These are phyloP conservation scores for Podospora tetraspora DNA, from an alignment of 495 filamentous ascomycete genomes.

Conservation along the genomic window DNA sequence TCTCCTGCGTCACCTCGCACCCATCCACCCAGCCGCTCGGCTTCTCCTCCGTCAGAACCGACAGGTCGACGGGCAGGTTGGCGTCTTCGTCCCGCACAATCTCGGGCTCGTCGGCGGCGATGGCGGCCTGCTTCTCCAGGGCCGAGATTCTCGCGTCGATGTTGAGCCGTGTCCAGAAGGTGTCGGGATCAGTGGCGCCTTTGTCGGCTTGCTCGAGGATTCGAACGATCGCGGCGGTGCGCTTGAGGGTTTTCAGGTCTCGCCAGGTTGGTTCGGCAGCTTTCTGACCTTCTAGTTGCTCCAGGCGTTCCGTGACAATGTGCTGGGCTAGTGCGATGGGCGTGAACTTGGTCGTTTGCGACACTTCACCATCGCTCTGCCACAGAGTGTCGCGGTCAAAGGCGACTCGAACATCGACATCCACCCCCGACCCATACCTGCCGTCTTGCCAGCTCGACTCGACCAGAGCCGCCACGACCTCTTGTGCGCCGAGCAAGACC, in stretches of 20 bases:
- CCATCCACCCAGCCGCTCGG: constrained; percentile 2
- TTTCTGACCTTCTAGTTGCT: background rate
- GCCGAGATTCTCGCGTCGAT: background rate
- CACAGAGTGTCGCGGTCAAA: background rate
- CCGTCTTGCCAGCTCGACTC: background rate
- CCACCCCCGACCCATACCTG: background rate
- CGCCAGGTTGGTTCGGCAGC: background rate
- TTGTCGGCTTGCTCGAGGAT: background rate
- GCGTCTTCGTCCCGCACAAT: constrained; percentile 3
- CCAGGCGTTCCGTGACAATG: background rate
- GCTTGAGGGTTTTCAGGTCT: background rate
- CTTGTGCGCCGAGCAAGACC: background rate
- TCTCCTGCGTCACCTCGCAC: constrained; percentile 8
- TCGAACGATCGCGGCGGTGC: background rate
- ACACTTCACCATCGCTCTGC: background rate
- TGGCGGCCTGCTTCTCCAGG: background rate
- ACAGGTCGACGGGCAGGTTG: constrained; percentile 9
- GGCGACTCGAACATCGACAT: background rate
- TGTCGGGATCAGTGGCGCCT: too few species aligned
- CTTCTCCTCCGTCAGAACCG: constrained; percentile 11
- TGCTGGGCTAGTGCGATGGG: background rate
- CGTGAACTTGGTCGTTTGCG: background rate
- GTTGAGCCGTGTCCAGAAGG: background rate
- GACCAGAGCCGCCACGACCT: background rate
- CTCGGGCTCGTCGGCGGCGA: background rate